Conservation (phyloP, 371 early-diverging fungal species). For the Actinomortierella ambigua region DNA sequence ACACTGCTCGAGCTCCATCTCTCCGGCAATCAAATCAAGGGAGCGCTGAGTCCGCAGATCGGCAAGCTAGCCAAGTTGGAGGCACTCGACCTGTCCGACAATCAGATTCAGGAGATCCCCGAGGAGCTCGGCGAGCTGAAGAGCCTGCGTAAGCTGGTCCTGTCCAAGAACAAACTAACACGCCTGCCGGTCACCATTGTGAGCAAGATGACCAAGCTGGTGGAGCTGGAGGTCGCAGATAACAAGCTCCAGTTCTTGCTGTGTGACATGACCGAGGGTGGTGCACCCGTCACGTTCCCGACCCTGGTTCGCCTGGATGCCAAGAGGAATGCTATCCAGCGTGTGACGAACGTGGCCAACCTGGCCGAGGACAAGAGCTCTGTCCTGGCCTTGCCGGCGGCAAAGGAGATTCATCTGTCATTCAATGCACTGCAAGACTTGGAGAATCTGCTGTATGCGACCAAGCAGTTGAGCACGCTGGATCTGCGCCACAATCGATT, state of each 20-base stretch:
- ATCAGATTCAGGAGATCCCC: slow-evolving; percentile 58
- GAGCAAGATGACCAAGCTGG: slow-evolving; percentile 48
- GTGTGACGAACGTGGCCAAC: slow-evolving; percentile 25
- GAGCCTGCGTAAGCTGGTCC: slow-evolving; percentile 58
- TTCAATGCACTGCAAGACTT: slow-evolving; percentile 51
- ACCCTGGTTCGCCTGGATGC: slow-evolving; percentile 61
- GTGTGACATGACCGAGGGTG: not conserved
- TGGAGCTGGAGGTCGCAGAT: slow-evolving; percentile 55
- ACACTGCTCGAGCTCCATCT: slow-evolving; percentile 56
- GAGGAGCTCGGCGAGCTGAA: slow-evolving; percentile 51
- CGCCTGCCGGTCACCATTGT: slow-evolving; percentile 50
- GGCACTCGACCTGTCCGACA: slow-evolving; percentile 67
- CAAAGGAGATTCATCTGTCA: slow-evolving; percentile 62
- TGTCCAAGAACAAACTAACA: slow-evolving; percentile 60
- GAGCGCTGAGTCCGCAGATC: slow-evolving; percentile 42
- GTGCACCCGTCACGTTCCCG: slow-evolving; percentile 34
- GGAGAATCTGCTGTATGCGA: slow-evolving; percentile 31
- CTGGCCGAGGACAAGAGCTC: slow-evolving; percentile 20
- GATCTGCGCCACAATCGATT: slow-evolving; percentile 71
- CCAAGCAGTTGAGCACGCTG: slow-evolving; percentile 60
- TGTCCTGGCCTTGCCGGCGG: slow-evolving; percentile 49
- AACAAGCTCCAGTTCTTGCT: slow-evolving; percentile 49
- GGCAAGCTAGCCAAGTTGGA: slow-evolving; percentile 48
- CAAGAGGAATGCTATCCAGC: slow-evolving; percentile 54
- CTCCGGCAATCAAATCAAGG: slow-evolving; percentile 53